Conservation (phyloP, 1,139 yeast species). For the Suhomyces wounanorum region DNA sequence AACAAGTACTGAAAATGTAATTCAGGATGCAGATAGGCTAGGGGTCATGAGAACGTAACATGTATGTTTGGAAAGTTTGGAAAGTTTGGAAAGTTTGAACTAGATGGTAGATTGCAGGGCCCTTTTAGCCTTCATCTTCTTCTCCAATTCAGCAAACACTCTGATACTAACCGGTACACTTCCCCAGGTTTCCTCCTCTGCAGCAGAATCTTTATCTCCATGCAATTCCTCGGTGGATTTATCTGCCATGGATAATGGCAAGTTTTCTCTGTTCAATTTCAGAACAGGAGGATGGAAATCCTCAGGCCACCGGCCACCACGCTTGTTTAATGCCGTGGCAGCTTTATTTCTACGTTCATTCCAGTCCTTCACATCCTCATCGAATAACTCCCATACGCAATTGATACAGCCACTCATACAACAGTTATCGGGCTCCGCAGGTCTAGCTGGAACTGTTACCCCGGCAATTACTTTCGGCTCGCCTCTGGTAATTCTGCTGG, state of each 20-base stretch:
- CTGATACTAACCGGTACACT: constrained; percentile 74
- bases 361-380: constrained; percentile 89
- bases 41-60: neutral
- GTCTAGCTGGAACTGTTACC: constrained; percentile 72
- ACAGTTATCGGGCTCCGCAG: constrained; percentile 90
- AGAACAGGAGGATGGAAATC: constrained; percentile 72
- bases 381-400: constrained; percentile 94
- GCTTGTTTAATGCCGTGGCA: constrained; percentile 49
- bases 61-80: no score
- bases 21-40: constrained; percentile 1
- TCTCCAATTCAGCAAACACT: constrained; percentile 84
- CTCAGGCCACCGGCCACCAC: constrained; percentile 73
- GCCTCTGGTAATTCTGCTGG: constrained; percentile 50
- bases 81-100: no score
- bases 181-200: constrained; percentile 53
- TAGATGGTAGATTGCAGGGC: constrained; percentile 1
- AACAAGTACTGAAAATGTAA: neutral
- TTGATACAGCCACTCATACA: constrained; percentile 97
- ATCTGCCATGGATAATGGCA: constrained; percentile 30
- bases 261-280: constrained; percentile 32
- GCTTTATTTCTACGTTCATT: constrained; percentile 60
- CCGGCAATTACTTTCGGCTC: constrained; percentile 62
- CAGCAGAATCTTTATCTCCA: constrained; percentile 12
- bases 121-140: constrained; percentile 51
- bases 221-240: constrained; percentile 17